Conservation (phyloP, 148 eudicot genomes). For the Amaranthus palmeri region DNA sequence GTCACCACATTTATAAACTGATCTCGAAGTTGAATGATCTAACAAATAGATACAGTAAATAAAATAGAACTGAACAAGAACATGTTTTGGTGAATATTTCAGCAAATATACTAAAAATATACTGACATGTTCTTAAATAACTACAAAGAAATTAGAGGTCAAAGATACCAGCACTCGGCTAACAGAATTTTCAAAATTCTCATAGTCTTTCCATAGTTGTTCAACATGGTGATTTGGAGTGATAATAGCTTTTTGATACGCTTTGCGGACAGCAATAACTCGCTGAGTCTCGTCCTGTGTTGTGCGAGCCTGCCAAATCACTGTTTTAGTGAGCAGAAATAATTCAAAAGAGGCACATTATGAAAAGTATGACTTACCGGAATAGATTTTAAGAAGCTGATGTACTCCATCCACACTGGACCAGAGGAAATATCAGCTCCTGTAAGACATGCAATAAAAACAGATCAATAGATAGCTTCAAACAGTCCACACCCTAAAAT, state of each 20-base stretch:
- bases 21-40: too few relatives aligned
- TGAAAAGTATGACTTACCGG: conserved; percentile 51
- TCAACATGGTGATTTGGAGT: conserved; percentile 91
- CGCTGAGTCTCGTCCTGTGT: conserved; percentile 85
- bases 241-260: conserved; percentile 84
- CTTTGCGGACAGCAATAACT: conserved; percentile 75
- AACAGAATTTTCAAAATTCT: conserved; percentile 92
- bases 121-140: not conserved
- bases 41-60: too few relatives aligned
- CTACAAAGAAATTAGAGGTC: conserved; percentile 3
- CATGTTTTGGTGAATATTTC: not conserved
- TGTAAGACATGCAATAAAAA: conserved; percentile 28
- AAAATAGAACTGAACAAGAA: not conserved
- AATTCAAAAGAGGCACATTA: not conserved
- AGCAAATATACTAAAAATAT: not conserved
- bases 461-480: not conserved
- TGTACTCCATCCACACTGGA: conserved; percentile 97
- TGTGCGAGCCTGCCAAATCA: conserved; percentile 64
- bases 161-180: conserved; percentile 82
- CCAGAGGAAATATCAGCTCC: conserved; percentile 92
- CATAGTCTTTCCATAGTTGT: conserved; percentile 97
- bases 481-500: not conserved
- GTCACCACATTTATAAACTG: too few relatives aligned
- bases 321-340: conserved; percentile 17
- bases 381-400: conserved; percentile 69